Conservation (phyloP, 805 yeast genomes). For the Ogataea populi-albae region DNA sequence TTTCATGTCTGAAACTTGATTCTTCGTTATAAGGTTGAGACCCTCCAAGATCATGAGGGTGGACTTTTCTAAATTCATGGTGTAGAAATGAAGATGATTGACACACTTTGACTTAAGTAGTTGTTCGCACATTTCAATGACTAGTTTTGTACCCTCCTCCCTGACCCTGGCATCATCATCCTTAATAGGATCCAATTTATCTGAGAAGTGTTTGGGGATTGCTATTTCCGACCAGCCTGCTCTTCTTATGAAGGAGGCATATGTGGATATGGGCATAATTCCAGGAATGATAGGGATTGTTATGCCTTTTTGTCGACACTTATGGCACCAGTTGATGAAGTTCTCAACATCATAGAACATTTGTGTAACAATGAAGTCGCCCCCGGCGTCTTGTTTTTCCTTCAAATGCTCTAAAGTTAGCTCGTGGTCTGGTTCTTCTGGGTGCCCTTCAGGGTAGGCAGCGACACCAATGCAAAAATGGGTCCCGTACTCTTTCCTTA, state of each 20-base stretch:
- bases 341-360: conserved; percentile 93
- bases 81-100: conserved; percentile 89
- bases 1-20: conserved; percentile 23
- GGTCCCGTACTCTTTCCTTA: conserved; percentile 73
- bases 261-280: conserved; percentile 97
- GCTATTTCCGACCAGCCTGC: conserved; percentile 90
- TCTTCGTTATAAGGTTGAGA: conserved; percentile 48
- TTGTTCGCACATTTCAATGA: conserved; percentile 77
- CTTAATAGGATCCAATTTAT: conserved; percentile 71
- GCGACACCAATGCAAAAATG: conserved; percentile 96
- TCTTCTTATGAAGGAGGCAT: conserved; percentile 87
- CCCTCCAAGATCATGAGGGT: conserved; percentile 83
- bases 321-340: conserved; percentile 78
- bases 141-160: conserved; percentile 76
- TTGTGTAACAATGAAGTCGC: conserved; percentile 90
- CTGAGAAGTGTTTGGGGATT: conserved; percentile 72
- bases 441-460: conserved; percentile 96
- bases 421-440: conserved; percentile 68
- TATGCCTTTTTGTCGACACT: conserved; percentile 69
- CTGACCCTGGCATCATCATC: conserved; percentile 90
- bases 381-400: conserved; percentile 92
- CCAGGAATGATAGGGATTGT: conserved; percentile 92
- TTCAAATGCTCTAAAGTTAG: conserved; percentile 61
- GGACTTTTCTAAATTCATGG: conserved; percentile 94
- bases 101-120: conserved; percentile 69